Evolutionary conservation across 306 rosid species (phyloP), one percentile per base, ranked within the genome.

Genomic region (Citrullus colocynthis): DNA sequence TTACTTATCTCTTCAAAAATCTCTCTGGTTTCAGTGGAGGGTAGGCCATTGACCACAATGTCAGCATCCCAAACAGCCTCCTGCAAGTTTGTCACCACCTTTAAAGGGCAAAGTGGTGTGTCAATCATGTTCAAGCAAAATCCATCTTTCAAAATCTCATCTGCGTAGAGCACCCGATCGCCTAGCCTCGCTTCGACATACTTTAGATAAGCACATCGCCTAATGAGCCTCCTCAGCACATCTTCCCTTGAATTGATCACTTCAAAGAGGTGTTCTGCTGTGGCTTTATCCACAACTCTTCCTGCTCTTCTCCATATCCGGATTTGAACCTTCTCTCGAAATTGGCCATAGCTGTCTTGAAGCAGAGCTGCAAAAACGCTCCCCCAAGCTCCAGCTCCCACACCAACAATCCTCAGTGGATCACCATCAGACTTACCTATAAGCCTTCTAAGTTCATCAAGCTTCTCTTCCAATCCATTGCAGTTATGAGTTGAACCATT

Each of bases 1-100:
- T 82, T 74, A 80, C 91, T 90, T 39, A 91, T 93, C 87, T 91
- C 97, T 83, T 93, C 96, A 57, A 93, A 93, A 78, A 91, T 88
- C 88, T 88, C 98, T 1, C 84, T 74, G 4, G 96, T 90, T 73
- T 93, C 98, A 16, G 98, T 93, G 14, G 98, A 93, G 74, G 98
- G 98, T 89, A 93, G 79, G 30, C 96, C 97, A 85, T 93, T 93
- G n/a, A 93, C 90, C n/a, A 93, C 94, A 70, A 93, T 84, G 82
- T 93, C 97, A 10, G 98, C 98, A 85, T 93, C 96, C 98, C 97
- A 93, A 83, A 93, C 93, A 59, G 98, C 98, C 77, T 94, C 98
- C 82, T 94, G 98, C 94, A 94, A 86, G 80, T 92, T 94, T 5
- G 96, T 90, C 18, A 93, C 96, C 18, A 94, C 98, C 80, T 94